phyloP scores from a whole-genome alignment of 805 yeast species.

The Ogataea populi-albae region DNA sequence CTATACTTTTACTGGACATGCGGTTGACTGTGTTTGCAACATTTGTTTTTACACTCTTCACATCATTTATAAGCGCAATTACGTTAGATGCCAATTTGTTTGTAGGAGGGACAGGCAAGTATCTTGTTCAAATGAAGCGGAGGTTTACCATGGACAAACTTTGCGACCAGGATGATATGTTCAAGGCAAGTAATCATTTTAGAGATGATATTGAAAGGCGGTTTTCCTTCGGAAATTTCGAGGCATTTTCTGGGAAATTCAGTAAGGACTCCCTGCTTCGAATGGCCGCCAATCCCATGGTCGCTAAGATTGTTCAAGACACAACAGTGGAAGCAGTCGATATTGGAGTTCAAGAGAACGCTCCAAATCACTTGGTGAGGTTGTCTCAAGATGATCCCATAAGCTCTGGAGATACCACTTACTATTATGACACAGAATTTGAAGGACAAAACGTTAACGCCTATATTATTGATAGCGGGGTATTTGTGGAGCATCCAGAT shows the following conservation, averaged over 20 bases:
- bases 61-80: background rate
- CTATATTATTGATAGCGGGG: constrained; percentile 84
- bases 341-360: constrained; percentile 37
- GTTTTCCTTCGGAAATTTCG: constrained; percentile 67
- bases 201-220: constrained; percentile 47
- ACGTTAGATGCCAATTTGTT: constrained; percentile 3
- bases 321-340: constrained; percentile 56
- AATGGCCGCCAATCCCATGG: constrained; percentile 55
- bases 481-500: constrained; percentile 57
- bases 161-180: constrained; percentile 40
- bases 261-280: constrained; percentile 44
- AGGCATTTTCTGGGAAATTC: constrained; percentile 66
- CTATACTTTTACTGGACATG: too few relatives aligned
- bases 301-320: constrained; percentile 70
- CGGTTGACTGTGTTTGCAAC: too few relatives aligned
- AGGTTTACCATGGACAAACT: constrained; percentile 48
- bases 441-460: constrained; percentile 64
- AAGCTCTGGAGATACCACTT: constrained; percentile 34
- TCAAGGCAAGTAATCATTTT: constrained; percentile 38
- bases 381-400: constrained; percentile 47
- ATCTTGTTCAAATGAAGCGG: constrained; percentile 51
- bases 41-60: too few relatives aligned
- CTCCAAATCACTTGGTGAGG: constrained; percentile 56
- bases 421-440: constrained; percentile 43
- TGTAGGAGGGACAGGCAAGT: constrained; percentile 25